Evolutionary conservation across 305 asterid species (phyloP), one percentile per base, ranked within the genome.

Genomic region (Fraxinus angustifolia): DNA sequence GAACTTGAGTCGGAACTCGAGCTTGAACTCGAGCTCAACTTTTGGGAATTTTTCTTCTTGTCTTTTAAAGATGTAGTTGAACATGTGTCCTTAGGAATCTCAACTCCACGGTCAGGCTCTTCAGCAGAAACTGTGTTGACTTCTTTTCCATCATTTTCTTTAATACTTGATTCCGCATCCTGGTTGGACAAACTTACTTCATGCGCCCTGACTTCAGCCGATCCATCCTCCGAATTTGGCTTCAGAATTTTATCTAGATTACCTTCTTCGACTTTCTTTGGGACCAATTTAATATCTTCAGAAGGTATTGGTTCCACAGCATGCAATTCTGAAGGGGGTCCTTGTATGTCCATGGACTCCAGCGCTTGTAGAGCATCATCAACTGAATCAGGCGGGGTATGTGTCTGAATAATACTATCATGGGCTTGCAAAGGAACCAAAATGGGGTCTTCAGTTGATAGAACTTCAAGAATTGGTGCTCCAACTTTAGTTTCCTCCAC

Each of bases 381-480:
- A 79, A 75, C 84, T 60, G 89, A 82, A 80, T 83, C 88, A 28
- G 76, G 87, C 78, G 6, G 77, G 42, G 0, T 45, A 76, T 8
- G 31, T 3, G 70, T 71, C 60, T 71, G 87, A 48, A 76, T 80
- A 73, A 65, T 82, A 58, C 81, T 79, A 36, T 81, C 86, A 36
- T 77, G 58, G n/a, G 73, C 71, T 67, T 86, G 83, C 60, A 85
- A 81, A 78, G 78, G 48, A 84, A 85, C 88, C 72, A 75, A 71
- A 79, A 74, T 80, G 75, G 82, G 83, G 82, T 84, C 92, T 76
- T 87, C 86, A 36, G 82, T 65, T 2, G 65, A 80, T 83, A 53
- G 82, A 73, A 85, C 85, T 84, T 88, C 91, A 78, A 77, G 50
- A 82, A 78, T 16, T 33, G 76, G 48, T 6, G 68, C 68, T 56